Base-by-base conservation (phyloP, 2,329 filamentous ascomycete genomes). In the Rhinocladiella similis region DNA sequence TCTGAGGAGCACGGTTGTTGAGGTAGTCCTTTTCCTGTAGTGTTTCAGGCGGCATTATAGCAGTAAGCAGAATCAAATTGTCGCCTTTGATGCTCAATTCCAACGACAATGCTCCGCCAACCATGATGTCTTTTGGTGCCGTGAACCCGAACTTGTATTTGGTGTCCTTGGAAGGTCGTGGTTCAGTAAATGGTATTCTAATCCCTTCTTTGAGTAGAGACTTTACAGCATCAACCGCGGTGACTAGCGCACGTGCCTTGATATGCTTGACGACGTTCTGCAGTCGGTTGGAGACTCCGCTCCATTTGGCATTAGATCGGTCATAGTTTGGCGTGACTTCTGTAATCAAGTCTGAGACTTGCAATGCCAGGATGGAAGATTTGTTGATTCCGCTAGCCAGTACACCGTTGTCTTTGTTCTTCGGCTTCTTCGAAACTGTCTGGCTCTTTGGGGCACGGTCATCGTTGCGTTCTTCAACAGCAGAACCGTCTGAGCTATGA, bases 11-110 rank as follows among this genome's bases (percentile, higher is more conserved):
- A 59, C 94, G 85, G 77, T 94, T 82, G 71, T 96, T 91, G 48
- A 92, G 80, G 70, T 93, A 97, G 73, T 99, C 94, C 74, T 97
- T 97, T 43, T 95, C 90, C 68, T 96, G 91, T 67, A 97, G 92
- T 12, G 96, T 74, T 1, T 82, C 75, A 55, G 77, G 65, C 4
- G 94, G 93, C 85, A 99, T 95, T 47, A 89, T 88, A 14, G 96
- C 84, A 5, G 93, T 85, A 81, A 97, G 83, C 72, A 97, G 93
- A 57, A 97, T 80, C 14, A 82, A 78, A 70, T 72, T 47, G 75
- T 73, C 63, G 10, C 80, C 78, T 66, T 88, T 89, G 56, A 85
- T 77, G 73, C 90, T 87, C 2, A 87, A 92, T 70, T 84, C 87
- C 50, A 89, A 78, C 10, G 89, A 83, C 75, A 95, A 93, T 73